Conservation (phyloP, 805 yeast genomes). For the Clavispora fructus region DNA sequence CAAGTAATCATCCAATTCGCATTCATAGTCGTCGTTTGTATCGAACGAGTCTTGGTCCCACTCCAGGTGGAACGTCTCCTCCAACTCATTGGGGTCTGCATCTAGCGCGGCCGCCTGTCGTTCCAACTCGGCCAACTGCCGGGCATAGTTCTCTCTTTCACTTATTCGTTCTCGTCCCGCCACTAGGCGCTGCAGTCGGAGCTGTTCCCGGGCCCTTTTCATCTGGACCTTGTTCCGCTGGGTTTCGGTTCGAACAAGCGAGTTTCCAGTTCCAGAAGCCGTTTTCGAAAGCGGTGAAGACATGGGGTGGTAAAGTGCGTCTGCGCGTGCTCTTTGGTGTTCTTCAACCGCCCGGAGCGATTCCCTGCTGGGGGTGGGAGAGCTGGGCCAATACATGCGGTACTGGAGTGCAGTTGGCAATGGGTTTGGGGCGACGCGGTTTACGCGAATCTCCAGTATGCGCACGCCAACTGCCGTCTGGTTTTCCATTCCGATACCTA, state of each 20-base stretch:
- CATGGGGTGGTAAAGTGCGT: conserved; percentile 11
- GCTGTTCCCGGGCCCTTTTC: conserved; percentile 6
- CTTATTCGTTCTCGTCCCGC: conserved; percentile 10
- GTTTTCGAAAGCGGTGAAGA: not conserved
- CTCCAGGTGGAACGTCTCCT: conserved; percentile 1
- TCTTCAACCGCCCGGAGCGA: conserved; percentile 6
- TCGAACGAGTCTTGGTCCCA: not conserved
- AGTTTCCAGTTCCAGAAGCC: not conserved
- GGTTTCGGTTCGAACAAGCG: not conserved
- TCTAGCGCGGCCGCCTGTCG: conserved; percentile 9
- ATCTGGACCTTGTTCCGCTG: conserved; percentile 4
- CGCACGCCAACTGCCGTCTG: too few relatives aligned
- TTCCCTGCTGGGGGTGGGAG: conserved; percentile 7
- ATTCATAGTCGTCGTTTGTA: conserved; percentile 3
- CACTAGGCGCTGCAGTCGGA: conserved; percentile 7
- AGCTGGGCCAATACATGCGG: conserved; percentile 9
- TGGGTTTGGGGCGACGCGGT: too few relatives aligned
- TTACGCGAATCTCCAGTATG: too few relatives aligned
- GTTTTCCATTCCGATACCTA: too few relatives aligned
- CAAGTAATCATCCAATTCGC: conserved; percentile 12
- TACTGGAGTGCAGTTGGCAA: not conserved
- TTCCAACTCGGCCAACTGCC: conserved; percentile 5
- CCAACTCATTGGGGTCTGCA: conserved; percentile 7
- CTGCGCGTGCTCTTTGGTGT: conserved; percentile 9
- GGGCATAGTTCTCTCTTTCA: conserved; percentile 4